Percentiles rank a stretch among this genome's conserved stretches.
Conservation (phyloP, 257 asterid genomes). For the Prunella vulgaris region DNA sequence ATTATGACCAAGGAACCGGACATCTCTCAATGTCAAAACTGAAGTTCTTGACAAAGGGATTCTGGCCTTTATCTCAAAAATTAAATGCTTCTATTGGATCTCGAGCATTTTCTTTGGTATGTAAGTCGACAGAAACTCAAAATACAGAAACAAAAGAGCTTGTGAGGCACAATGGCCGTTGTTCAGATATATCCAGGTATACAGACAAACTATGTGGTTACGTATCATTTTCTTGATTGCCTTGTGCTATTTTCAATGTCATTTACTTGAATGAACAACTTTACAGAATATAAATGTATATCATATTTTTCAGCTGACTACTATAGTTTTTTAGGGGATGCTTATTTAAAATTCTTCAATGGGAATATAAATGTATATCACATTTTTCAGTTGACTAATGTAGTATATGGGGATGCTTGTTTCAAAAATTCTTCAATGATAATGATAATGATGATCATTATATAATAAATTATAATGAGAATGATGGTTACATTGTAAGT, state of each 20-base stretch:
- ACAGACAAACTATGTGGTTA: neutral
- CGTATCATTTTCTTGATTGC: constrained; percentile 12
- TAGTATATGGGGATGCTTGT: neutral
- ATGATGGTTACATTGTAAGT: too few species aligned
- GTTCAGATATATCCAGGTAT: constrained; percentile 58
- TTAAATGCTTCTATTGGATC: constrained; percentile 30
- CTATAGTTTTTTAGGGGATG: neutral
- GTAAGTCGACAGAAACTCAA: constrained; percentile 54
- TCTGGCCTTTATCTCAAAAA: constrained; percentile 51
- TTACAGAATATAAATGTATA: neutral
- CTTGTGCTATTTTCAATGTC: constrained; percentile 10
- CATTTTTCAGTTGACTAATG: neutral
- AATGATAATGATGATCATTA: too few species aligned
- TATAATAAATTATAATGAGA: too few species aligned
- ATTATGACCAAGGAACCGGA: constrained; percentile 37
- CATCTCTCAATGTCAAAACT: constrained; percentile 36
- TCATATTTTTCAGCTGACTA: neutral
- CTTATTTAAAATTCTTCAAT: too few species aligned
- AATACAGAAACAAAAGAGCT: constrained; percentile 53
- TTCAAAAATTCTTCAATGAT: too few species aligned
- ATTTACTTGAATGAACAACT: neutral
- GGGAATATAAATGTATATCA: neutral
- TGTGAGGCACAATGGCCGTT: constrained; percentile 33
- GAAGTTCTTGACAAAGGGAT: constrained; percentile 40
- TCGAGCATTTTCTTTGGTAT: constrained; percentile 44